Percentiles rank a stretch among this genome's conserved stretches.
Conservation (phyloP, 768 basidiomycete species). For the Trametes gibbosa region DNA sequence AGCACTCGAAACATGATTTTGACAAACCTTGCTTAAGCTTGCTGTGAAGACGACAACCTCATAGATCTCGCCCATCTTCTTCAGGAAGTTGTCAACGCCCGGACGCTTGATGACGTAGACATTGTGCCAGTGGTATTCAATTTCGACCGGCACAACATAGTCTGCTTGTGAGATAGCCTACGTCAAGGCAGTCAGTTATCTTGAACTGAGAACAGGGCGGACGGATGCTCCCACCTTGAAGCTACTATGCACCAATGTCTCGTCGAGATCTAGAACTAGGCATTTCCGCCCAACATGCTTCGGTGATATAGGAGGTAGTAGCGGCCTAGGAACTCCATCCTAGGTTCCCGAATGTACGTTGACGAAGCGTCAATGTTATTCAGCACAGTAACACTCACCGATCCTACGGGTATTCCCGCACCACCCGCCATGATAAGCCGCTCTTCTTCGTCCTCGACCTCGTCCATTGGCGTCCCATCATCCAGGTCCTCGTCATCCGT, state of each 20-base stretch:
- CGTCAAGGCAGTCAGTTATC: not conserved
- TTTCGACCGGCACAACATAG: constrained; percentile 98
- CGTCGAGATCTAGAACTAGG: constrained; percentile 93
- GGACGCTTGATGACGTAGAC: constrained; percentile 99
- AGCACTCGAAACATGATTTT: constrained; percentile 8
- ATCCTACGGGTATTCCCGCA: constrained; percentile 91
- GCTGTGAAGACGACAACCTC: constrained; percentile 99
- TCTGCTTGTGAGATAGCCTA: constrained; percentile 94
- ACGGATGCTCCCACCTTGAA: constrained; percentile 73
- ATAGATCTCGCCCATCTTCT: constrained; percentile 98
- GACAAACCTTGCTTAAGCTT: constrained; percentile 85
- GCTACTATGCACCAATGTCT: constrained; percentile 95
- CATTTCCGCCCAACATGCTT: constrained; percentile 90
- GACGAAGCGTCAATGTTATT: not conserved
- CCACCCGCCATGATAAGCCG: constrained; percentile 87
- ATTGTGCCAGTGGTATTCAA: constrained; percentile 97
- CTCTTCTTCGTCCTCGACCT: constrained; percentile 87
- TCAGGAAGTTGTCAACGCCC: constrained; percentile 94
- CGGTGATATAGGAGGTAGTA: constrained; percentile 81
- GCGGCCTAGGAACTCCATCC: constrained; percentile 85
- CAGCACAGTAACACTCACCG: constrained; percentile 51
- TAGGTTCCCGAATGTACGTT: constrained; percentile 29
- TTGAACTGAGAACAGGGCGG: not conserved
- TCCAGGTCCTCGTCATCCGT: constrained; percentile 69
- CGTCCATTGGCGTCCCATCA: constrained; percentile 47